phyloP scores from a whole-genome alignment of 2,329 filamentous ascomycete genomes.

The Fusarium decemcellulare region DNA sequence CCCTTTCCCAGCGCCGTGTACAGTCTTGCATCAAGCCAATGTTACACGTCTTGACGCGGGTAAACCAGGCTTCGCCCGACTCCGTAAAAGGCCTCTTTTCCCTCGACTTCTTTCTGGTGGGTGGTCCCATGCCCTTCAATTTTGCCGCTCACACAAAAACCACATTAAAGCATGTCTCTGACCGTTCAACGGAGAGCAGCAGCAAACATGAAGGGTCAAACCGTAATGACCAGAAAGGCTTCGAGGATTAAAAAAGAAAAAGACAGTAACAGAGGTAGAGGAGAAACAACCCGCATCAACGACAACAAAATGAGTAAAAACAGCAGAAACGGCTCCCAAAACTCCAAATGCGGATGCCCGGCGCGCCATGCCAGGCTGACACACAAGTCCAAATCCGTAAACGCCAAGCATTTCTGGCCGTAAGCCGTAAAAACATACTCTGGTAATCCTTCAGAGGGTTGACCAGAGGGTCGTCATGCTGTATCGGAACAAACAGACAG shows the following conservation, averaged over 20 bases:
- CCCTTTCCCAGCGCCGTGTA: conserved; percentile 32
- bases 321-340: conserved; percentile 36
- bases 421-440: conserved; percentile 37
- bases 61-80: conserved; percentile 35
- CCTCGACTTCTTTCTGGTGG: conserved; percentile 10
- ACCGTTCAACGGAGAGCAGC: conserved; percentile 45
- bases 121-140: conserved; percentile 11
- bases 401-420: conserved; percentile 42
- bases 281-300: conserved; percentile 13
- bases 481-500: conserved; percentile 40
- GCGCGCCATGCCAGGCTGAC: conserved; percentile 40
- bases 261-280: conserved; percentile 22
- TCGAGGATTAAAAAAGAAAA: conserved; percentile 40
- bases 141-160: conserved; percentile 22
- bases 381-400: conserved; percentile 39
- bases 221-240: conserved; percentile 29
- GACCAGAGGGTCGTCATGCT: conserved; percentile 28
- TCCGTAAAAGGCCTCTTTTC: conserved; percentile 15
- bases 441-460: conserved; percentile 18
- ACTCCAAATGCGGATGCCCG: conserved; percentile 44
- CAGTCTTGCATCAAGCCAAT: conserved; percentile 32
- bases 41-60: conserved; percentile 40
- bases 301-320: conserved; percentile 20
- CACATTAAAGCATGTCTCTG: conserved; percentile 37
- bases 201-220: conserved; percentile 26